Evolutionary conservation across 2,329 filamentous ascomycete species (phyloP), one percentile per base, ranked within the genome.

Genomic region (Colletotrichum trifolii): DNA sequence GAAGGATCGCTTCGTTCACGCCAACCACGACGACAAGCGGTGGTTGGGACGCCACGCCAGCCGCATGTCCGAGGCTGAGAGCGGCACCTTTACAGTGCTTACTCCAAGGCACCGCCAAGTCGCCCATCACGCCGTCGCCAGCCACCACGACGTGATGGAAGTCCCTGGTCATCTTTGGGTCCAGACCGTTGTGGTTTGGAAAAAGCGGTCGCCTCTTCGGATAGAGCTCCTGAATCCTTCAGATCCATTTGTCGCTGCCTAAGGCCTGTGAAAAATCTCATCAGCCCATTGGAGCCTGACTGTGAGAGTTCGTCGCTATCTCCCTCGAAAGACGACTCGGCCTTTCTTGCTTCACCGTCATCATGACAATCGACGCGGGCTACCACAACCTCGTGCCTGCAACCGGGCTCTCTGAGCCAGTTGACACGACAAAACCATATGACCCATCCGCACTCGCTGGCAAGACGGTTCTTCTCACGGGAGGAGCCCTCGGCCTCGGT

Each of bases 401-500:
- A 13, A 65, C 63, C 35, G 46, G 55, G 36, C 54, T 76, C 59
- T 85, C 82, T 13, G 70, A 73, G 8, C 82, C 83, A 8, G 70
- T 87, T 54, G 82, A 87, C 69, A 71, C 78, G 35, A 76, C 74
- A 12, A 71, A 73, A 39, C 77, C 81, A 2, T 85, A 82, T 71
- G 79, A 84, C 67, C 68, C 76, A 2, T 70, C 76, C 8, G 81
- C 77, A 63, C 77, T 89, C 39, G 76, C 76, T 8, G 81, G 77
- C 69, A 89, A 88, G 73, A 87, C 83, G 1, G 84, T 91, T 54
- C 71, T 90, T 64, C 85, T 91, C 69, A 91, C 89, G 0, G 89
- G 89, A 49, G 88, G 86, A 35, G 87, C 88, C 25, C 87, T 85
- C 60, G 87, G 87, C 8, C 81, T 89, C 66, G 87, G 87, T 2